Conservation (phyloP, 2,329 filamentous ascomycete genomes). For the Escovopsis weberi region DNA sequence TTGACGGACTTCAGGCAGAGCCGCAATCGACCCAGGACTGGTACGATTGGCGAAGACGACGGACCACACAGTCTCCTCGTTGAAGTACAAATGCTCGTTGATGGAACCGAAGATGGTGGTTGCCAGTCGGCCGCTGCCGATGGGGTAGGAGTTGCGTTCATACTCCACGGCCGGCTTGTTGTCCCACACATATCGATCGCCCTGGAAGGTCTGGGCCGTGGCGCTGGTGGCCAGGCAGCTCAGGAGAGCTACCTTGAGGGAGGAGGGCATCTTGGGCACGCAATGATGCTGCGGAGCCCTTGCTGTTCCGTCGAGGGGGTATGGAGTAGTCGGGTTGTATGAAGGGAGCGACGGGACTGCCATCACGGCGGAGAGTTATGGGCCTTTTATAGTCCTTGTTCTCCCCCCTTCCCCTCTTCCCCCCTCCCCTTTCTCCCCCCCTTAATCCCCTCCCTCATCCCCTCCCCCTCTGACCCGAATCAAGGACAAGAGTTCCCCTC, state of each 20-base stretch:
- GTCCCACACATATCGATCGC: conserved; percentile 9
- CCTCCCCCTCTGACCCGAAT: too few relatives aligned
- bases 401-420: too few relatives aligned
- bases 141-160: conserved; percentile 21
- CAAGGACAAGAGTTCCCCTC: too few relatives aligned
- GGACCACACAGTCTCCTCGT: conserved; percentile 30
- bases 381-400: too few relatives aligned
- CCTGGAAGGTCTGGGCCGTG: neutral
- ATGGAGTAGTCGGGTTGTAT: too few relatives aligned
- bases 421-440: too few relatives aligned
- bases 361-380: too few relatives aligned
- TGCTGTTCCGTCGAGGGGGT: too few relatives aligned
- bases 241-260: neutral
- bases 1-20: conserved; percentile 20
- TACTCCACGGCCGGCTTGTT: conserved; percentile 5
- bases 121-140: conserved; percentile 27
- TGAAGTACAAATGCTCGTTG: conserved; percentile 25
- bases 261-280: too few relatives aligned
- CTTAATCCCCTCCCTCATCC: too few relatives aligned
- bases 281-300: too few relatives aligned
- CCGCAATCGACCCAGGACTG: conserved; percentile 16
- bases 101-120: conserved; percentile 26
- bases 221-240: neutral
- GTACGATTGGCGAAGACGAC: conserved; percentile 22
- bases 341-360: too few relatives aligned